phyloP scores from a whole-genome alignment of 805 yeast genomes.

The Candida cerambycidarum region DNA sequence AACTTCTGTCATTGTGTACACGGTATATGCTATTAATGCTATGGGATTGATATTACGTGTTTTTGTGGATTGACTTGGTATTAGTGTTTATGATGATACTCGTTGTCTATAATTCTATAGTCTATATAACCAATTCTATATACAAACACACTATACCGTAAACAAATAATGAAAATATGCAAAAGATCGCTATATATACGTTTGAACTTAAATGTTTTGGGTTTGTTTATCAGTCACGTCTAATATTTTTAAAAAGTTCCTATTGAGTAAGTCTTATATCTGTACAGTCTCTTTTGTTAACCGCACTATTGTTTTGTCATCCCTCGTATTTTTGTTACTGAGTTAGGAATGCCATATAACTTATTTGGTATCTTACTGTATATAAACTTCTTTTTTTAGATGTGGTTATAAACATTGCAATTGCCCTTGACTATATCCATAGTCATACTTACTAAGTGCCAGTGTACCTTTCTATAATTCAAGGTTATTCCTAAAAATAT shows the following conservation, averaged over 20 bases:
- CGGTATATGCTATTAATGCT: no score
- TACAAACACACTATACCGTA: no score
- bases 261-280: slow-evolving; percentile 5
- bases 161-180: neutral
- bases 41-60: neutral
- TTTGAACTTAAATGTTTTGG: neutral
- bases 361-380: neutral
- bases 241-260: slow-evolving; percentile 4
- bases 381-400: no score
- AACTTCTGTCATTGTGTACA: slow-evolving; percentile 11
- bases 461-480: slow-evolving; percentile 1
- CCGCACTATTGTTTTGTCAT: slow-evolving; percentile 3
- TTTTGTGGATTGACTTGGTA: no score
- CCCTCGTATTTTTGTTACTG: slow-evolving; percentile 4
- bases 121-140: neutral
- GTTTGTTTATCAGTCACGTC: slow-evolving; percentile 7
- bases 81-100: neutral
- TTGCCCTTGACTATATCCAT: no score
- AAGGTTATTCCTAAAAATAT: neutral
- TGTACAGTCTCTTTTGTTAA: slow-evolving; percentile 2
- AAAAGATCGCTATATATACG: slow-evolving; percentile 1
- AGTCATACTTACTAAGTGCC: neutral
- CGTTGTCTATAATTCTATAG: neutral
- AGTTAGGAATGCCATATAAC: neutral
- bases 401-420: no score